Base-by-base conservation (phyloP, 495 filamentous ascomycete genomes). In the Neurospora africana region DNA sequence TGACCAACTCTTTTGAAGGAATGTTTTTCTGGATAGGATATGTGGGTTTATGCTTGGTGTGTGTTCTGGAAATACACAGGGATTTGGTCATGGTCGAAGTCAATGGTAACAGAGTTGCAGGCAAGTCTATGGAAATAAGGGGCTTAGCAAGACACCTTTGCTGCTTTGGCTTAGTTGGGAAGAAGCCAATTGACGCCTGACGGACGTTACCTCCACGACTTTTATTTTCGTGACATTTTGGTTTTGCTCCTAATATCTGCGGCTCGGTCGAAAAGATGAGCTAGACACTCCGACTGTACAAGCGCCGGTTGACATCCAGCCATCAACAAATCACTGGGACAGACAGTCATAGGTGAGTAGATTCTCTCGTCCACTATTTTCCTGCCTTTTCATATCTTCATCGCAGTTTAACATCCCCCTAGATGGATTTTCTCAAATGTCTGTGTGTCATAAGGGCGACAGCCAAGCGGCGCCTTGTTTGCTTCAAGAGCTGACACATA, bases 311-410 rank as follows among this genome's bases (percentile, higher is more conserved):
- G n/a, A 23, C 4, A 0, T 13, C 9, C 0, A 53, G 21, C 10
- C n/a, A n/a, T 21, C 5, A 23, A 0, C 4, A 13, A 53, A 23
- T 0, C 21, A 6, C 10, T 23, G 44, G 5, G 5, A 47, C 21
- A 3, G 44, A 53, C 21, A 23, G 44, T 23, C 44, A 23, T 53
- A 23, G 4, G 0, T 53, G 44, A 44, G 41, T 44, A 44, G 8
- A 44, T 11, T 1, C 3, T 0, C 0, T 44, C 0, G 1, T 1
- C 0, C 4, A 4, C 0, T 11, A 1, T 0, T 4, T 21, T 10
- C 0, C 1, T 0, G 19, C 21, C n/a, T 0, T 5, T 44, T 0
- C 19, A 0, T 10, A 21, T 10, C 1, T 2, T 44, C 19, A 21
- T 21, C 41, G 19, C 8, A 10, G 9, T 21, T 44, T 44, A 0